Evolutionary conservation across 768 basidiomycete species (phyloP).

Genomic region (Symmetrospora coprosmae): DNA sequence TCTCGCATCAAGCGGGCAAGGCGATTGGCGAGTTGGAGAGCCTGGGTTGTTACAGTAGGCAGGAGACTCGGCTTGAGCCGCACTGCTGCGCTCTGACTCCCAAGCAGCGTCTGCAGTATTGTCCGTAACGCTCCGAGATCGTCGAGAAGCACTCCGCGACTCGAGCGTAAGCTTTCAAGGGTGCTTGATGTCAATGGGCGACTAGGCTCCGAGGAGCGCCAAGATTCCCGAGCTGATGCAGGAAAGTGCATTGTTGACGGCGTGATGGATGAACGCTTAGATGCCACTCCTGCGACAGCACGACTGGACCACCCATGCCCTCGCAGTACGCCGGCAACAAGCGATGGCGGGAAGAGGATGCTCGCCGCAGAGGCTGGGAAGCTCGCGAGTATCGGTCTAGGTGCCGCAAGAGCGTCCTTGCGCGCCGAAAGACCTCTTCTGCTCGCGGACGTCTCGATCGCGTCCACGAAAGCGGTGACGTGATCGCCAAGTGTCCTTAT

Average conservation of each 20-base stretch:
- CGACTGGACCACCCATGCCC: neutral
- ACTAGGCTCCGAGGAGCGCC: too few species aligned
- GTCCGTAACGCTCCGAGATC: neutral
- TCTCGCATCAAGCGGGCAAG: constrained; percentile 46
- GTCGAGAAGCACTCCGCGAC: neutral
- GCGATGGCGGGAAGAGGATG: neutral
- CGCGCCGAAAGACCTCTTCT: neutral
- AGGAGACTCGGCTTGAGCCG: neutral
- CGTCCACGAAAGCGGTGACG: constrained; percentile 12
- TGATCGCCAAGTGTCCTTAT: constrained; percentile 16
- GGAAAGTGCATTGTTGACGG: neutral
- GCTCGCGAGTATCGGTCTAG: neutral
- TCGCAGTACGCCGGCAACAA: neutral
- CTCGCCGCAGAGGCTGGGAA: neutral
- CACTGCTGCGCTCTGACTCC: neutral
- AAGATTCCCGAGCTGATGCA: too few species aligned
- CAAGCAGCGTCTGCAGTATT: neutral
- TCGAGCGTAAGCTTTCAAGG: neutral
- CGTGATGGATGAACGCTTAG: neutral
- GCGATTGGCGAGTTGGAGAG: constrained; percentile 33
- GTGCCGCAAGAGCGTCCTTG: neutral
- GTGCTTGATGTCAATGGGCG: too few species aligned
- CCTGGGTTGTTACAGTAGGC: constrained; percentile 1
- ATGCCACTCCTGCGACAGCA: neutral
- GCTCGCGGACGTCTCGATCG: neutral